Evolutionary conservation across 2,329 filamentous ascomycete species (phyloP), one percentile per base, ranked within the genome.

Genomic region (Elsinoe perseae): DNA sequence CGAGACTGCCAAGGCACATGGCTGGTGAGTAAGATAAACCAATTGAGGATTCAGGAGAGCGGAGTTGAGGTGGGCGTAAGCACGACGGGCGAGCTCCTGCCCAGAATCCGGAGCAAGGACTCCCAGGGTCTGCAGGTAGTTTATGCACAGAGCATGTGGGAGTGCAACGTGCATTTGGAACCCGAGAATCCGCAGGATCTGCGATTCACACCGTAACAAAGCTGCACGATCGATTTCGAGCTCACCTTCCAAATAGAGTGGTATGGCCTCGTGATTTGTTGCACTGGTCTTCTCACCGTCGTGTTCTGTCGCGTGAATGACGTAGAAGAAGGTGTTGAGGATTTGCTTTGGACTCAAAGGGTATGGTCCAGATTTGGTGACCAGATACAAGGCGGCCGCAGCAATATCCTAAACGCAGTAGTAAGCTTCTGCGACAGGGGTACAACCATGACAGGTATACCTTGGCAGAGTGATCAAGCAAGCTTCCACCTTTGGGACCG

Each of bases 21-120:
- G 92, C 68, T 97, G 93, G 67, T 96, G 91, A 2, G 93, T 97
- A 25, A 95, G 75, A 69, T 95, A 96, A 12, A 96, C 75, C 67
- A 95, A 76, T 71, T 97, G 92, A 7, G 93, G 91, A 43, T 86
- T 93, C 30, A 96, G 73, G 9, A 98, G 75, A 2, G 88, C 85
- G 6, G 87, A 83, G 69, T 95, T 97, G n/a, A 97, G 78, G 66
- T 95, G 85, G 53, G 84, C 83, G 42, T 95, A 76, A 0, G 84
- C 81, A 38, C 83, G 80, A 54, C 77, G 76, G 1, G 87, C 80
- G 2, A 95, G 76, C 5, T 72, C 72, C 0, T 80, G 72, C 2
- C 72, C 75, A 40, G 68, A 68, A 1, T 66, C 64, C 21, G 67
- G 63, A 2, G 66, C 64, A 60, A 84, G 78, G 48, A 87, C 85